phyloP scores from a whole-genome alignment of 2,329 filamentous ascomycete genomes.

The Cryphonectria carpinicola region DNA sequence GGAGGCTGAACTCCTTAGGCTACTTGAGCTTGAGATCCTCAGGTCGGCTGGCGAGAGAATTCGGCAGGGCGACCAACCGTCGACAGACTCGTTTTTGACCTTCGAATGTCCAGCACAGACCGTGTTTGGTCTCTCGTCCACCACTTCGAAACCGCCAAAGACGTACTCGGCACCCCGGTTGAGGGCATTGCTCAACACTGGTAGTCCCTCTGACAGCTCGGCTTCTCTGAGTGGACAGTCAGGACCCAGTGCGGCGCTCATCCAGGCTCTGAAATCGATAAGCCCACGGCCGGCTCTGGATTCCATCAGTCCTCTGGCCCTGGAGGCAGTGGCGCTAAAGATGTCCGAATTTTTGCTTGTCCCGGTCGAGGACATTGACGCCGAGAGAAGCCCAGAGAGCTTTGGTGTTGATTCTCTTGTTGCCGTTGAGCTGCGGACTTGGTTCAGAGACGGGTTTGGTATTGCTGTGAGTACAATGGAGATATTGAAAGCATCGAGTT shows the following conservation, averaged over 20 bases:
- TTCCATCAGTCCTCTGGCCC: not conserved
- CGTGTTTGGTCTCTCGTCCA: not conserved
- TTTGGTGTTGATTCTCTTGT: constrained; percentile 18
- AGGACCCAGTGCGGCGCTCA: not conserved
- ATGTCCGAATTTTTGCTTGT: constrained; percentile 17
- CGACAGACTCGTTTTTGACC: not conserved
- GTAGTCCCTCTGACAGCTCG: not conserved
- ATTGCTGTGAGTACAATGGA: not conserved
- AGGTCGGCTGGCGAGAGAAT: not conserved
- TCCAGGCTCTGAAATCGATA: not conserved
- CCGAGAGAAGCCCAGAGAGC: constrained; percentile 1
- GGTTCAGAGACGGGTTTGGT: constrained; percentile 3
- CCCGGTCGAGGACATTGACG: constrained; percentile 7
- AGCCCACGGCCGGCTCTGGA: not conserved
- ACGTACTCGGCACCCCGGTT: not conserved
- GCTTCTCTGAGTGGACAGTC: not conserved
- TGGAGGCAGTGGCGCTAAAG: constrained; percentile 5
- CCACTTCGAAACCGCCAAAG: not conserved
- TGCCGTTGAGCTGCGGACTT: constrained; percentile 18
- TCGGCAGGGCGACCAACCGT: constrained; percentile 1
- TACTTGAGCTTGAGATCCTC: not conserved
- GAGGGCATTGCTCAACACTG: not conserved
- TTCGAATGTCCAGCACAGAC: not conserved
- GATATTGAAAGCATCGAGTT: not conserved
- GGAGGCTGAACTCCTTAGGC: constrained; percentile 12